phyloP scores from a whole-genome alignment of 176 grass and related monocot genomes.

The Hsuehochloa calcarea region DNA sequence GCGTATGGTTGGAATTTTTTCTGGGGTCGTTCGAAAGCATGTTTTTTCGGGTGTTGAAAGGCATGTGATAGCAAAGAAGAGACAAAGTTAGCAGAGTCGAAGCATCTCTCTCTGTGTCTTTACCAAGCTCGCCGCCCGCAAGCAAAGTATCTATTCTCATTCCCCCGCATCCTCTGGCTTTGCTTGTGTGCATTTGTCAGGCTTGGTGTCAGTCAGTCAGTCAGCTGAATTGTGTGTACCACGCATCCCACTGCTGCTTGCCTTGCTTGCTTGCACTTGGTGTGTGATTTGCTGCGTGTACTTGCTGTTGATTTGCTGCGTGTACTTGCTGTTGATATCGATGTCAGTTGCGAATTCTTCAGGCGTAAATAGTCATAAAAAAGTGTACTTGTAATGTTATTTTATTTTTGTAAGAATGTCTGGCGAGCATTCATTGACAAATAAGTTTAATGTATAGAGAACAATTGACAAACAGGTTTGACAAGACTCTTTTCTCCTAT shows the following conservation, averaged over 20 bases:
- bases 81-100: conserved; percentile 42
- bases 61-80: conserved; percentile 56
- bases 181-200: not conserved
- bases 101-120: conserved; percentile 49
- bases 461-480: not conserved
- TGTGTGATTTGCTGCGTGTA: not conserved
- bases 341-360: no score
- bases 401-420: not conserved
- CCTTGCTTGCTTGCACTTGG: not conserved
- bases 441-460: not conserved
- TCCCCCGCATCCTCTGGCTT: conserved; percentile 14
- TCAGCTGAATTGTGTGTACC: not conserved
- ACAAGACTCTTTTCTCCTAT: not conserved
- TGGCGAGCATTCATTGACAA: not conserved
- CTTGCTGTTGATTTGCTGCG: not conserved
- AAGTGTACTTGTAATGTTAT: not conserved
- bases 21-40: conserved; percentile 30
- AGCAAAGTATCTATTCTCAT: conserved; percentile 80
- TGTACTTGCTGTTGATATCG: not conserved
- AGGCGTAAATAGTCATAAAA: no score
- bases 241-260: not conserved
- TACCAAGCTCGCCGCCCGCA: conserved; percentile 52
- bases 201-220: not conserved
- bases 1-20: conserved; percentile 19
- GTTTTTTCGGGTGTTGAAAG: conserved; percentile 36